phyloP scores from a whole-genome alignment of 192 early-diverging fungal genomes.

The Linnemannia elongata region DNA sequence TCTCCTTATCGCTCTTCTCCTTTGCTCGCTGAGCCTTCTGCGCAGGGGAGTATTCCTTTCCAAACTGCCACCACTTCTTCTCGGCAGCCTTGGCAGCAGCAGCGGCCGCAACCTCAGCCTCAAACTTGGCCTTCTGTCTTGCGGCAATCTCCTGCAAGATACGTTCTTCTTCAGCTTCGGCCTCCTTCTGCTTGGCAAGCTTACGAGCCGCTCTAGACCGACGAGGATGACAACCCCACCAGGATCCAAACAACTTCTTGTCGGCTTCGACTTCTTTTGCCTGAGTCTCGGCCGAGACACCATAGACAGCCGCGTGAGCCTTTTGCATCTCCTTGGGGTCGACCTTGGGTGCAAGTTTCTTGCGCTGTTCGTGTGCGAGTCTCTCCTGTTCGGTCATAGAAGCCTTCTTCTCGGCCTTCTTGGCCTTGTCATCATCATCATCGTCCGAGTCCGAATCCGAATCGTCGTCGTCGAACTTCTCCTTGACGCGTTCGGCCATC shows the following conservation, averaged over 20 bases:
- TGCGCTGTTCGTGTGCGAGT: slow-evolving; percentile 26
- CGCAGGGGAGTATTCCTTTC: slow-evolving; percentile 15
- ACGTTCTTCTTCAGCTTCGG: slow-evolving; percentile 34
- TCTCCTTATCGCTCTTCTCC: slow-evolving; percentile 44
- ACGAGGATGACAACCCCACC: slow-evolving; percentile 56
- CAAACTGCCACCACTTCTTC: slow-evolving; percentile 47
- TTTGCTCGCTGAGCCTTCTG: slow-evolving; percentile 31
- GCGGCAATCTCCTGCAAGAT: slow-evolving; percentile 39
- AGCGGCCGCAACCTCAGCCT: slow-evolving; percentile 38
- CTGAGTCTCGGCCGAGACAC: not conserved
- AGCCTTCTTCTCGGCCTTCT: not conserved
- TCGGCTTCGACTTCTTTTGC: slow-evolving; percentile 19
- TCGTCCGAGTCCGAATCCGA: slow-evolving; percentile 25
- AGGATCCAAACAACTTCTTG: slow-evolving; percentile 50
- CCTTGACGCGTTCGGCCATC: slow-evolving; percentile 47
- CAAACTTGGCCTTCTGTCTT: slow-evolving; percentile 33
- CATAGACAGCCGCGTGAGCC: slow-evolving; percentile 42
- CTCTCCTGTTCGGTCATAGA: slow-evolving; percentile 45
- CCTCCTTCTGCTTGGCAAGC: slow-evolving; percentile 47
- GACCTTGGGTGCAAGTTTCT: slow-evolving; percentile 43
- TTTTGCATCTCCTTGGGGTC: slow-evolving; percentile 57
- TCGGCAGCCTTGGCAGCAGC: slow-evolving; percentile 39
- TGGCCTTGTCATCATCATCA: slow-evolving; percentile 34
- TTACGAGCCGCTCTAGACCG: slow-evolving; percentile 48
- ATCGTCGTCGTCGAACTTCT: slow-evolving; percentile 52